Conservation (phyloP, 1,284 basidiomycete genomes). For the Apiotrichum mycotoxinovorans region DNA sequence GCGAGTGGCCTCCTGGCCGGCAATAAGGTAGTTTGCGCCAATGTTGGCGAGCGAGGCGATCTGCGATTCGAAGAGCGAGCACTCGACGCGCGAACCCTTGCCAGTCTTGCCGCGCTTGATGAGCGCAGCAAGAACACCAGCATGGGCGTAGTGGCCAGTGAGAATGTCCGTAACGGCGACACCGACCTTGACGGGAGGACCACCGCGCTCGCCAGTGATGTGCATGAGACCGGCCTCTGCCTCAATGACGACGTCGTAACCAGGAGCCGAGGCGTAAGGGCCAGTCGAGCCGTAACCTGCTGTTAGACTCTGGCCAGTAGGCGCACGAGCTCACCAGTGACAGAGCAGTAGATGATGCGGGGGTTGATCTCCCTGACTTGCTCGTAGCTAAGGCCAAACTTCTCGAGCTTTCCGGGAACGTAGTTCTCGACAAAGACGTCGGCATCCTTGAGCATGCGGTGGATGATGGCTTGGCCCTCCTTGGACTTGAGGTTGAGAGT, state of each 20-base stretch:
- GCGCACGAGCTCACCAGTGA: constrained; percentile 63
- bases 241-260: constrained; percentile 88
- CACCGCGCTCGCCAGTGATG: constrained; percentile 86
- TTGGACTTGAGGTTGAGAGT: constrained; percentile 80
- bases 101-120: constrained; percentile 79
- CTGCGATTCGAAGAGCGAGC: constrained; percentile 80
- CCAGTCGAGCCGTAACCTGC: constrained; percentile 91
- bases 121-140: constrained; percentile 86
- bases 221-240: constrained; percentile 92
- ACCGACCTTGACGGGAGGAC: constrained; percentile 84
- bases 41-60: constrained; percentile 90
- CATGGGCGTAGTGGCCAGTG: constrained; percentile 79
- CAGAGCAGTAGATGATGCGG: constrained; percentile 78
- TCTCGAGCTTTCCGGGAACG: constrained; percentile 67
- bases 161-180: constrained; percentile 82
- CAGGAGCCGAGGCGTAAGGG: constrained; percentile 74
- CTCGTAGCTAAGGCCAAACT: constrained; percentile 81
- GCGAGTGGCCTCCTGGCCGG: constrained; percentile 76
- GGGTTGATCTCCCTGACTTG: constrained; percentile 76
- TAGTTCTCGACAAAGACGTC: constrained; percentile 89
- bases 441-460: constrained; percentile 66
- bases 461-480: constrained; percentile 73
- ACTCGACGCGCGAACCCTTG: constrained; percentile 84
- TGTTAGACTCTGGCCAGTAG: not conserved
- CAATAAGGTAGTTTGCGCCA: constrained; percentile 86